Evolutionary conservation across 1,284 basidiomycete species (phyloP).

Genomic region (Uromyces viciae-fabae): DNA sequence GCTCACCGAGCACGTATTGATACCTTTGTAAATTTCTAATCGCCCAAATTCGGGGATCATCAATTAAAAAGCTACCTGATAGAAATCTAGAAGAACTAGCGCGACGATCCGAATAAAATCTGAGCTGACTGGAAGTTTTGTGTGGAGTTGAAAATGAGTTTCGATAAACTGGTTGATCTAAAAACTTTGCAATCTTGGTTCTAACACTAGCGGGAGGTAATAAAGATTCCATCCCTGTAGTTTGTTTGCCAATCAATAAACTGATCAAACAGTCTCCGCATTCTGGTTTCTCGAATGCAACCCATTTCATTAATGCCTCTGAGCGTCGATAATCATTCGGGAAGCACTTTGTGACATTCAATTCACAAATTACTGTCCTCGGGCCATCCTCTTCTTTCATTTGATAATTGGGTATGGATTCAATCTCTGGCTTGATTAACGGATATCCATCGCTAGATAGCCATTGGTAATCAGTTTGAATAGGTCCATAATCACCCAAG

Average conservation of each 20-base stretch:
- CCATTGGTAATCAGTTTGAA: slow-evolving; percentile 22
- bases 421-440: background rate
- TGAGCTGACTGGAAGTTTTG: background rate
- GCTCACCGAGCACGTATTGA: slow-evolving; percentile 42
- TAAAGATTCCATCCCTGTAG: background rate
- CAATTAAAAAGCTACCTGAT: background rate
- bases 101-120: background rate
- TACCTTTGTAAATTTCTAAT: slow-evolving; percentile 29
- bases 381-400: background rate
- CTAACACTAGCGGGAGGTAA: background rate
- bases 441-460: slow-evolving; percentile 34
- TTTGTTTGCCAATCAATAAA: background rate
- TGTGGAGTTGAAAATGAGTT: background rate
- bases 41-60: slow-evolving; percentile 9
- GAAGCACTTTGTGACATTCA: slow-evolving; percentile 12
- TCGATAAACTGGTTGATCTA: background rate
- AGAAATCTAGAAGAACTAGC: background rate
- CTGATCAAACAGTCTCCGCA: slow-evolving; percentile 40
- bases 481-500: background rate
- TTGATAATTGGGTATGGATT: background rate
- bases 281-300: background rate
- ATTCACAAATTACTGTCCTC: background rate
- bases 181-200: background rate
- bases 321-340: background rate
- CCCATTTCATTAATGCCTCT: background rate